Base-by-base conservation (phyloP, 2,329 filamentous ascomycete species). In the Monosporascus sp. region DNA sequence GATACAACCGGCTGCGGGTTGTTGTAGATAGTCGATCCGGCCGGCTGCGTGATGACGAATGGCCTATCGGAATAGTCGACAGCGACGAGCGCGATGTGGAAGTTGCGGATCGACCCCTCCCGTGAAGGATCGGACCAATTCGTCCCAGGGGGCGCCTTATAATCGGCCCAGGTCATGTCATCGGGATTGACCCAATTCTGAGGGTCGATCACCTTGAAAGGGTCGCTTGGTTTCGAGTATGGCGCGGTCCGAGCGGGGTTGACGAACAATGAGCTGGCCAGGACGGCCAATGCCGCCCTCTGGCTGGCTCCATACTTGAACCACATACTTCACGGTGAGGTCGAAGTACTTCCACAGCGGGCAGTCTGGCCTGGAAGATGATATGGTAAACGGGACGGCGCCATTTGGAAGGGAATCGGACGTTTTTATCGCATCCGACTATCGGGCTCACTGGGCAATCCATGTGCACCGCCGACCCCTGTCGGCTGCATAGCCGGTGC, bases 121-220 rank as follows among this genome's bases (percentile, higher is more conserved):
- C 64, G 68, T 0, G 63, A 60, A 2, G 76, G 69, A 52, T 80
- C 72, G 7, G 67, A 70, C 78, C 78, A 81, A 19, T 69, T 72
- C 1, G 75, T 78, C 2, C 71, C 73, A 0, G 78, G 78, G 1
- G 75, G 75, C 17, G 66, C 64, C 11, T 68, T 69, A 58, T 72
- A 81, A 55, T 81, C 76, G 6, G 61, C 71, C 76, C 75, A 78
- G 9, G 75, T 78, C 77, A 80, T 79, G 61, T 78, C 73, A 56
- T 79, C 76, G 0, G 77, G 77, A 54, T 79, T 79, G 7, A 76
- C 74, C 74, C 77, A 79, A 37, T 76, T 71, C 61, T 81, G 78
- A 40, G 72, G 71, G 58, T 81, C 78, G 37, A 81, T 69, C 3
- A 77, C 67, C 17, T 70, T 66, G 58, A 81, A 81, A 0, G 78